phyloP scores from a whole-genome alignment of 1,284 basidiomycete species.

The Cutaneotrichosporon cutaneum region DNA sequence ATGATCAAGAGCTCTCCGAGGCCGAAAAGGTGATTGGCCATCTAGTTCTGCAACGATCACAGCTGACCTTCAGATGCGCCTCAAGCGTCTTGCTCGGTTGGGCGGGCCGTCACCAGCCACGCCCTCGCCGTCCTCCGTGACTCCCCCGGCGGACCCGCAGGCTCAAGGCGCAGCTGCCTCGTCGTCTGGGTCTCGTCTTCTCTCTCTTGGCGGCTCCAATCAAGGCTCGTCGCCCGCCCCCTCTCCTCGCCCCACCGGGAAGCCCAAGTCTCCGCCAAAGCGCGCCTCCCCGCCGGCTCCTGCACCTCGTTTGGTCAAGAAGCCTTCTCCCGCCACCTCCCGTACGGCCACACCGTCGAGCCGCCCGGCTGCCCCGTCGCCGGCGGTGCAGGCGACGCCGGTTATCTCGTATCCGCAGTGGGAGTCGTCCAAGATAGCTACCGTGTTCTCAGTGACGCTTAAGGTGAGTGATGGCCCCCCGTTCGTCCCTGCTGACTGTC shows the following conservation, averaged over 20 bases:
- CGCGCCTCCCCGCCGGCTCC: slow-evolving; percentile 25
- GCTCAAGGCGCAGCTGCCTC: slow-evolving; percentile 7
- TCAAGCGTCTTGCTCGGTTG: slow-evolving; percentile 79
- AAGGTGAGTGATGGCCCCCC: slow-evolving; percentile 59
- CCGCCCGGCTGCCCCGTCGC: slow-evolving; percentile 24
- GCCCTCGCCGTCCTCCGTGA: slow-evolving; percentile 39
- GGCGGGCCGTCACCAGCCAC: slow-evolving; percentile 46
- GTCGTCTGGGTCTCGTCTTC: slow-evolving; percentile 3
- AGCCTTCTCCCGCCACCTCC: neutral
- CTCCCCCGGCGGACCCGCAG: slow-evolving; percentile 34
- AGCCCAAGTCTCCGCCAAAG: slow-evolving; percentile 36
- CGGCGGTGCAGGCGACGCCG: slow-evolving; percentile 29
- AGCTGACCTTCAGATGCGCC: slow-evolving; percentile 65
- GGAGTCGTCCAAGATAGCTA: slow-evolving; percentile 69
- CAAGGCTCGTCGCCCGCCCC: neutral
- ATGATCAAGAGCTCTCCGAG: slow-evolving; percentile 35
- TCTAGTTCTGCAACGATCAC: neutral
- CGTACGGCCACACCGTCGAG: slow-evolving; percentile 10
- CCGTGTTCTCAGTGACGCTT: slow-evolving; percentile 74
- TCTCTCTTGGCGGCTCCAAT: slow-evolving; percentile 12
- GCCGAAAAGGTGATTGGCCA: slow-evolving; percentile 45
- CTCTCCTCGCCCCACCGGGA: slow-evolving; percentile 25
- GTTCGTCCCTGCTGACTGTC: slow-evolving; percentile 11
- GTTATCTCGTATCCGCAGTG: slow-evolving; percentile 59
- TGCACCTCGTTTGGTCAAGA: neutral